Conservation (phyloP, 1,284 basidiomycete species). For the Ustilago tritici region DNA sequence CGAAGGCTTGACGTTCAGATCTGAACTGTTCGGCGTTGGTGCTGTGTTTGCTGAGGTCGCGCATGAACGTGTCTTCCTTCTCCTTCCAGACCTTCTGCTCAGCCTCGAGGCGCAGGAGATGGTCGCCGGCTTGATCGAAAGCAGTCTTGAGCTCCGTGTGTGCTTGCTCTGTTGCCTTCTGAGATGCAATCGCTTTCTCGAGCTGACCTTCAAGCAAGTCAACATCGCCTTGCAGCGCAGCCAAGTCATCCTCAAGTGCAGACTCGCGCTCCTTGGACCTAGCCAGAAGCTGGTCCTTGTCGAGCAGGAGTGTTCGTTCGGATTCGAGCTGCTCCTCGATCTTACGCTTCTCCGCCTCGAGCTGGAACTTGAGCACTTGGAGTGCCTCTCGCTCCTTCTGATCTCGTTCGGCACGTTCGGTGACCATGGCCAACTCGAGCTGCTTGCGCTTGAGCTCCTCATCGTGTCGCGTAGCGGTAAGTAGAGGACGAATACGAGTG, state of each 20-base stretch:
- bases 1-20: conserved; percentile 44
- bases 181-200: conserved; percentile 77
- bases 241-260: conserved; percentile 86
- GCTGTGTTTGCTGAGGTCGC: conserved; percentile 54
- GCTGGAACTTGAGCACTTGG: conserved; percentile 57
- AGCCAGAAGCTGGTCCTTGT: conserved; percentile 87
- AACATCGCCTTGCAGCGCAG: conserved; percentile 83
- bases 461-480: conserved; percentile 91
- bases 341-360: conserved; percentile 62
- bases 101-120: conserved; percentile 81
- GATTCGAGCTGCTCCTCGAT: conserved; percentile 85
- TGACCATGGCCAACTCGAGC: conserved; percentile 79
- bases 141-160: conserved; percentile 78
- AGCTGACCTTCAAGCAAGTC: conserved; percentile 87
- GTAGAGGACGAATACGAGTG: conserved; percentile 88
- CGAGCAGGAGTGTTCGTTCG: conserved; percentile 82
- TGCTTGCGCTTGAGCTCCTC: conserved; percentile 91
- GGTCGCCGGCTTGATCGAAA: conserved; percentile 85
- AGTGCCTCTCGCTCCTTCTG: conserved; percentile 62
- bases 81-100: conserved; percentile 79
- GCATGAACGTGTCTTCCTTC: conserved; percentile 72
- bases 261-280: conserved; percentile 86
- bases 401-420: conserved; percentile 66
- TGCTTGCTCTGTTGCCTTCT: conserved; percentile 72
- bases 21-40: conserved; percentile 51